Evolutionary conservation across 225 moss, liverwort and hornwort species (phyloP).

Genomic region (Polytrichum formosum): DNA sequence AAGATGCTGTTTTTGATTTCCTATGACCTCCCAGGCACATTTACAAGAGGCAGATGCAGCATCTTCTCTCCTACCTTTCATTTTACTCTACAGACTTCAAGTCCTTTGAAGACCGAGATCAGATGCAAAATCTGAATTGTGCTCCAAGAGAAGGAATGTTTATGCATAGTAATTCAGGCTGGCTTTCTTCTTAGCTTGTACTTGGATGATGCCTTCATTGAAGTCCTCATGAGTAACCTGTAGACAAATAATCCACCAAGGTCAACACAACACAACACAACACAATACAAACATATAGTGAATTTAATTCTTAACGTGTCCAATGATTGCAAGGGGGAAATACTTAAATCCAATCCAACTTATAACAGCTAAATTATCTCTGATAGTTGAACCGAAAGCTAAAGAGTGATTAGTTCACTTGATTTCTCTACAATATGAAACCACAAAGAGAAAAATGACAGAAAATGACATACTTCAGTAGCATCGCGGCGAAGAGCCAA

Average conservation of each 20-base stretch:
- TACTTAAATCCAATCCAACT: neutral
- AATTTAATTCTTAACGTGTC: neutral
- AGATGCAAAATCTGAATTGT: conserved; percentile 7
- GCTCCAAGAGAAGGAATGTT: conserved; percentile 5
- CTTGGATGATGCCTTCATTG: conserved; percentile 98
- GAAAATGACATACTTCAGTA: conserved; percentile 60
- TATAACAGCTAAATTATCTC: neutral
- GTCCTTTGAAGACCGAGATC: neutral
- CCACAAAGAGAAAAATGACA: neutral
- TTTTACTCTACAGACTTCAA: conserved; percentile 6
- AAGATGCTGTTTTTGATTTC: no score
- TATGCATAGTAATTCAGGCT: conserved; percentile 96
- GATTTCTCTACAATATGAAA: no score
- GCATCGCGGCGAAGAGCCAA: conserved; percentile 96
- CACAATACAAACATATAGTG: neutral
- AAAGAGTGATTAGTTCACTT: no score
- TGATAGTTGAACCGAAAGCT: no score
- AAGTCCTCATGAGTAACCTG: conserved; percentile 98
- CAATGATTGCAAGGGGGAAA: neutral
- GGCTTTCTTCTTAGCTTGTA: conserved; percentile 98
- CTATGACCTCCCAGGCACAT: conserved; percentile 18
- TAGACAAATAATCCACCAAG: neutral
- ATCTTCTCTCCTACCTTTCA: neutral
- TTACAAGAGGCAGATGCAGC: conserved; percentile 22
- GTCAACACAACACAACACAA: no score